Evolutionary conservation across 139 green algal species (phyloP), one percentile per base, ranked within the genome.

Genomic region (Astrephomene gubernaculifera): DNA sequence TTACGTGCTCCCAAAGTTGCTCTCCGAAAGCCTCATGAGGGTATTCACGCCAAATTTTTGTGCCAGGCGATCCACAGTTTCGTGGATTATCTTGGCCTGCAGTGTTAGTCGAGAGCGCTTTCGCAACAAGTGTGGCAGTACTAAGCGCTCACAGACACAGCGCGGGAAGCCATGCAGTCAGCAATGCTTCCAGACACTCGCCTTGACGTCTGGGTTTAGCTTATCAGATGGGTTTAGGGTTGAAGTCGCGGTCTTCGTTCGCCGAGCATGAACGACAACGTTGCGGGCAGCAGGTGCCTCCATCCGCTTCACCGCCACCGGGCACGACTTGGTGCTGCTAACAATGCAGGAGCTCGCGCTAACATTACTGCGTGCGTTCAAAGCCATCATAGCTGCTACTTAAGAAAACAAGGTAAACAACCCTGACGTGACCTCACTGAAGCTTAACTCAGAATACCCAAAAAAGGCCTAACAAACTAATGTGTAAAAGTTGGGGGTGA

Each of bases 11-110:
- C 45, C 64, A 0, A 31, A 31, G 0, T 35, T 9, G 60, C 63
- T 74, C 24, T 86, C 79, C 14, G 65, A 54, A 10, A 86, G 79
- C 4, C 49, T 31, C 49, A 70, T 68, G 27, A 86, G 31, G 4
- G 45, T 52, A 35, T 60, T 60, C 17, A 70, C 65, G 12, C 79
- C 79, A 64, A 71, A 86, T 10, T 65, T 65, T 25, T 29, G 25
- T 9, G n/a, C 2, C 4, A 86, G 60, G 33, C 65, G 61, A 2
- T 79, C 45, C 5, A 86, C 65, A 0, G 49, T 64, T 6, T 78
- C 49, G 35, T 61, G 43, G 3, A 86, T 44, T 1, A 78, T 17
- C 38, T 54, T 68, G 0, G 79, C 79, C 79, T 86, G 64, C 25
- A 17, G 17, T n/a, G n/a, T n/a, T n/a, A n/a, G n/a, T n/a, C n/a